Base-by-base conservation (phyloP, 176 grass and related monocot species). In the Rhynchospora pubera region DNA sequence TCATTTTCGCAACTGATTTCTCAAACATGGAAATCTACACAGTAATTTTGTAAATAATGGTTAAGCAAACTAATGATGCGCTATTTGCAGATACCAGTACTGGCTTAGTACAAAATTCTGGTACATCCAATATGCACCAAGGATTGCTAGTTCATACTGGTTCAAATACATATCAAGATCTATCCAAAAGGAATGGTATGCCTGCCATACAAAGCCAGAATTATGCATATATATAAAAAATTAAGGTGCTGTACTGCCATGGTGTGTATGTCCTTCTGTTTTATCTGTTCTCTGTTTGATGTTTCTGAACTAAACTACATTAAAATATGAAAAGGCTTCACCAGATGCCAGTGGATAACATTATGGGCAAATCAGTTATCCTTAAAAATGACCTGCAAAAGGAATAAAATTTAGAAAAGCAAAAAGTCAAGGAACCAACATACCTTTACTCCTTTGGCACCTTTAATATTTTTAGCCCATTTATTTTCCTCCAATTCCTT, bases 1-100 rank as follows among this genome's bases (percentile, higher is more conserved):
- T 94, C 94, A 97, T 97, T 82, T 94, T 97, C 21, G 92, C 84
- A 64, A 97, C 90, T 1, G 94, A 94, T 72, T 92, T 97, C 81
- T 94, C 94, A 83, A 97, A 97, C 92, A 92, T 92, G 2, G 92
- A 92, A 65, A 94, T 89, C 94, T 97, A 83, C 62, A 79, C 13
- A 84, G 42, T 62, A 80, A 80, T 60, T 80, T 58, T 56, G 30
- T 56, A 78, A 57, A 78, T 39, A 80, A 45, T 42, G 32, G 34
- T 62, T 80, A 56, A 60, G 15, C 16, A 12, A 80, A 16, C 13
- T 76, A 42, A 26, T 46, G 21, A 74, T 46, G 22, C 7, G 66
- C 66, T 21, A 44, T 39, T 66, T 2, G 44, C 5, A 42, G 69
- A 19, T 76, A 76, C 47, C 48, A 75, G 71, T 75, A 74, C 10